A percentile compares a stretch with the other conserved stretches of the same genome.
These are phyloP conservation scores for Lachnellula hyalina DNA, from an alignment of 2,329 filamentous ascomycete genomes.

Conservation along the genomic window DNA sequence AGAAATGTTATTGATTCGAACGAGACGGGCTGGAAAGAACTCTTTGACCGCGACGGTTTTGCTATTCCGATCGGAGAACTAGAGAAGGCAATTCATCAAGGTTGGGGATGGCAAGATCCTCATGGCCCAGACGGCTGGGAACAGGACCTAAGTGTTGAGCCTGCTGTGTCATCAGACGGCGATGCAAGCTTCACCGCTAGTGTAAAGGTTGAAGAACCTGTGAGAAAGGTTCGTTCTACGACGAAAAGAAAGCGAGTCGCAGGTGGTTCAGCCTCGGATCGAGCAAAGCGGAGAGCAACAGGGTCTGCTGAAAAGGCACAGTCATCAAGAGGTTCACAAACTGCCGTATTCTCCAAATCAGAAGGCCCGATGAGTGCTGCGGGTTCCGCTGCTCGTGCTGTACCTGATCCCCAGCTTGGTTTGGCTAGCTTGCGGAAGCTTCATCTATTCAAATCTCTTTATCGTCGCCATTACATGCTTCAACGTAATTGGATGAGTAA, in stretches of 20 bases:
- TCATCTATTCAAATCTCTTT: constrained; percentile 94
- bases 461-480: constrained; percentile 87
- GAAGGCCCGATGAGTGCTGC: constrained; percentile 85
- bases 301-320: constrained; percentile 23
- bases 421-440: constrained; percentile 73
- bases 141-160: constrained; percentile 63
- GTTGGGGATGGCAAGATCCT: constrained; percentile 97
- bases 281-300: constrained; percentile 29
- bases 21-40: constrained; percentile 91
- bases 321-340: constrained; percentile 19
- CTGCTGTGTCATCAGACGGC: constrained; percentile 45
- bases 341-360: constrained; percentile 38
- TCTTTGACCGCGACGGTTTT: constrained; percentile 82
- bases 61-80: constrained; percentile 74
- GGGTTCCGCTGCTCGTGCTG: constrained; percentile 73
- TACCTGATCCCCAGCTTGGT: constrained; percentile 77
- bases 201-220: constrained; percentile 16
- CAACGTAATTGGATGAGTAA: constrained; percentile 88
- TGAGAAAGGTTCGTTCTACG: constrained; percentile 22
- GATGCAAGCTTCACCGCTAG: constrained; percentile 34
- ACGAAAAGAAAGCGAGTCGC: constrained; percentile 31
- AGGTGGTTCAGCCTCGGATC: constrained; percentile 19
- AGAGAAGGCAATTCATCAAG: constrained; percentile 77
- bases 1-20: constrained; percentile 85
- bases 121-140: constrained; percentile 70